These are phyloP conservation scores for Endoconidiophora laricicola DNA, from an alignment of 2,329 filamentous ascomycete species.

Conservation along the genomic window DNA sequence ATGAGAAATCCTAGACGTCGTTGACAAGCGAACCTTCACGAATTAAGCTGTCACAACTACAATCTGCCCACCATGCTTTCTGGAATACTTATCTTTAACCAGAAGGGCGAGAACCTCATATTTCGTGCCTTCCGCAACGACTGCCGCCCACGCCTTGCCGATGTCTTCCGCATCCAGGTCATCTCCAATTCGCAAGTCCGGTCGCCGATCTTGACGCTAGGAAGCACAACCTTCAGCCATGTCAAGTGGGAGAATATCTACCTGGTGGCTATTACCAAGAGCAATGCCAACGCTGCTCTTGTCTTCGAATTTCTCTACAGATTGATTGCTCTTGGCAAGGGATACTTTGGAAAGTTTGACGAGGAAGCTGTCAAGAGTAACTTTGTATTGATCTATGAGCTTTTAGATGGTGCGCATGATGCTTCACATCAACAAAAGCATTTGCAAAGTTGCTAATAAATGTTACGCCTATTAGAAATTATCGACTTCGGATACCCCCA, in stretches of 20 bases:
- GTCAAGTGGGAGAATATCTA: conserved; percentile 99
- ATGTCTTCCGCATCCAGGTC: conserved; percentile 98
- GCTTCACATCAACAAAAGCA: not conserved
- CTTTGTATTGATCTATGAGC: conserved; percentile 95
- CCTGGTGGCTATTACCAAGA: conserved; percentile 91
- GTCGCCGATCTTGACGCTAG: conserved; percentile 90
- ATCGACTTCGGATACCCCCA: conserved; percentile 98
- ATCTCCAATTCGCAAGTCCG: conserved; percentile 97
- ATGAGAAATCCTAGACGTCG: not conserved
- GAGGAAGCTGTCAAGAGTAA: conserved; percentile 99
- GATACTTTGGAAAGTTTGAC: conserved; percentile 98
- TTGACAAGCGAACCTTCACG: not conserved
- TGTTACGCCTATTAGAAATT: conserved; percentile 50
- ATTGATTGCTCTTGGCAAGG: conserved; percentile 73
- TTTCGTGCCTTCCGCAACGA: conserved; percentile 98
- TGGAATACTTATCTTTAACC: conserved; percentile 94
- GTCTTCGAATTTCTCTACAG: conserved; percentile 97
- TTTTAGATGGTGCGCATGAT: conserved; percentile 57
- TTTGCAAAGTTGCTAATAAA: not conserved
- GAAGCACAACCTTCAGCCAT: conserved; percentile 97
- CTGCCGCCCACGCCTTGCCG: conserved; percentile 89
- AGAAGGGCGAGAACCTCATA: conserved; percentile 99
- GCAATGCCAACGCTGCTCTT: conserved; percentile 94
- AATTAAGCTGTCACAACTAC: not conserved
- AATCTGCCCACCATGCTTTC: conserved; percentile 54